Base-by-base conservation (phyloP, 139 green algal species). In the Nannochloris sp. region DNA sequence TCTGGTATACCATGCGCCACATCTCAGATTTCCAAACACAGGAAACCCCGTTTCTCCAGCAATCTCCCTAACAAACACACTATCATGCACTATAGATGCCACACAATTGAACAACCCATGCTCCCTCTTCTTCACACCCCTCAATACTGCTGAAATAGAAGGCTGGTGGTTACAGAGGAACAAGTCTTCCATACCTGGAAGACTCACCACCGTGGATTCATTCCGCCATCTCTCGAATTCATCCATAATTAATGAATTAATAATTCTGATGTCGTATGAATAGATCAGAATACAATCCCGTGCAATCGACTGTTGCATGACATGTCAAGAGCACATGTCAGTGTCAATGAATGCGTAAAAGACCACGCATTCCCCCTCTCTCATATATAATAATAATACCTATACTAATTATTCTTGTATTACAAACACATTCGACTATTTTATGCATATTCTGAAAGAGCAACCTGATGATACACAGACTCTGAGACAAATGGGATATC, bases 21-120 rank as follows among this genome's bases (percentile, higher is more conserved):
- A 96, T 0, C 91, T 77, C 12, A 97, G 70, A 76, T 97, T 97
- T 25, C 88, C 79, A 3, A 92, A 44, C 4, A 95, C 14, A 0
- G 91, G 91, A 4, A 91, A 50, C 11, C 49, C 46, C 20, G 17
- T 53, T 14, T 82, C 49, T 0, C 9, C 20, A 9, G 37, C 44
- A 10, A 90, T 62, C 26, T 92, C 78, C 5, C 67, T 46, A 1
- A 96, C 86, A 51, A 97, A 97, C 0, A 56, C 46, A 8, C 71
- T 66, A 65, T 97, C 90, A 1, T 77, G 49, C 5, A 81, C 6
- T 4, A 96, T 84, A 9, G 71, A 87, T 2, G 57, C 65, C 11
- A 95, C 56, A 61, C 83, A 91, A 66, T 88, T 95, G 74, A 83
- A 96, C 6, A 91, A 36, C 6, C 63, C 66, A 16, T 73, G 56